A percentile compares a stretch with the other conserved stretches of the same genome.
Conservation (phyloP, 2,329 filamentous ascomycete genomes). For the Blumeriella jaapii region DNA sequence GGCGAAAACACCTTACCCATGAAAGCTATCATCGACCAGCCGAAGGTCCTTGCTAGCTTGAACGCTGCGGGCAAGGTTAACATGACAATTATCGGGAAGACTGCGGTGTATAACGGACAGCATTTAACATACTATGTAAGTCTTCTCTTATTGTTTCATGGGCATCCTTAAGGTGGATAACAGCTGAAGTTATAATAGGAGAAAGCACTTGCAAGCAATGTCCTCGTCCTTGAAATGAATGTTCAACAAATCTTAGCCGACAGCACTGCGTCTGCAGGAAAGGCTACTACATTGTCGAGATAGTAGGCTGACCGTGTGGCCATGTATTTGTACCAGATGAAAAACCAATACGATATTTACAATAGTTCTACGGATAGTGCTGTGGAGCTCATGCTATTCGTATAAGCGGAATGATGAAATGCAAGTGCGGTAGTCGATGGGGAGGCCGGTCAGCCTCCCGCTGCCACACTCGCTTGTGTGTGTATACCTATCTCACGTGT, state of each 20-base stretch:
- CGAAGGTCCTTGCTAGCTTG: constrained; percentile 23
- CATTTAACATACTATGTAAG: constrained; percentile 39
- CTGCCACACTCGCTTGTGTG: no score
- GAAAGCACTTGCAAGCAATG: constrained; percentile 36
- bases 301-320: not conserved
- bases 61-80: constrained; percentile 35
- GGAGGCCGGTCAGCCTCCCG: no score
- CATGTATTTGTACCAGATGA: not conserved
- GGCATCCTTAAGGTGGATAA: no score
- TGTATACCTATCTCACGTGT: no score
- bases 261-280: constrained; percentile 12
- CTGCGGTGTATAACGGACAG: constrained; percentile 35
- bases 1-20: constrained; percentile 42
- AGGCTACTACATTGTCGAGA: not conserved
- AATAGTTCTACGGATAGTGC: not conserved
- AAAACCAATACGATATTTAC: not conserved
- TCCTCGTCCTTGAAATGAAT: constrained; percentile 35
- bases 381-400: no score
- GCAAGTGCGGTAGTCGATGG: no score
- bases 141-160: not conserved
- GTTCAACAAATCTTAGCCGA: constrained; percentile 26
- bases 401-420: no score
- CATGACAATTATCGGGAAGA: constrained; percentile 38
- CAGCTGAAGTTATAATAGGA: constrained; percentile 21
- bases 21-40: constrained; percentile 36